Evolutionary conservation across 176 grass and related monocot species (phyloP), one percentile per base, ranked within the genome.

Genomic region (Musa itinerans): DNA sequence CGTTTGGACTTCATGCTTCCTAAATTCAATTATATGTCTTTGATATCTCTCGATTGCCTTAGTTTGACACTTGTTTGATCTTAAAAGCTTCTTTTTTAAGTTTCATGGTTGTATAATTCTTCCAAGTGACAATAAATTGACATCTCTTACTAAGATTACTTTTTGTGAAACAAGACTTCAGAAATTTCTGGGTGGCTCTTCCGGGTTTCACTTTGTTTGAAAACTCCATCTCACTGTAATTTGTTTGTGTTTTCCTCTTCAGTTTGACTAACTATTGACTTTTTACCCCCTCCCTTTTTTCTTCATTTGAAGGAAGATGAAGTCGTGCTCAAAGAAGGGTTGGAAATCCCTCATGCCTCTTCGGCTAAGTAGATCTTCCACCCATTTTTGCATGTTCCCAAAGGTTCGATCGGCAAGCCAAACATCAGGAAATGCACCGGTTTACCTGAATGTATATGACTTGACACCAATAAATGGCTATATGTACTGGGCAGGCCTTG

Each of bases 391-490:
- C 85, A 78, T 93, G 82, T 98, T 98, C 79, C 94, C 90, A 43
- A 93, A 98, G 78, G 86, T 91, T 75, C 88, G 79, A 52, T 77
- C 87, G 10, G 73, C 83, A 57, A 76, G 80, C 81, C 90, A 93
- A 80, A 89, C 83, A 0, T 59, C 82, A 68, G 86, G 81, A 80
- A 74, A 88, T 81, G 80, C 90, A 71, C 90, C 90, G 1, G 94
- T 98, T 87, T 98, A 91, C 87, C 88, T 98, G 61, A 98, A 98
- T 25, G 94, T 98, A 50, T 98, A 98, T 63, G 94, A 98, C 81
- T 85, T 98, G 86, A 98, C 94, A 27, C 86, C 90, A 67, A 87
- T 98, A 78, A 98, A 98, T 84, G 90, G 94, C 50, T 98, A 98
- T 71, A 81, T 98, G 77, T 89, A 88, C 79, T 98, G 94, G 94